Conservation (phyloP, 768 basidiomycete genomes). For the Suillus decipiens region DNA sequence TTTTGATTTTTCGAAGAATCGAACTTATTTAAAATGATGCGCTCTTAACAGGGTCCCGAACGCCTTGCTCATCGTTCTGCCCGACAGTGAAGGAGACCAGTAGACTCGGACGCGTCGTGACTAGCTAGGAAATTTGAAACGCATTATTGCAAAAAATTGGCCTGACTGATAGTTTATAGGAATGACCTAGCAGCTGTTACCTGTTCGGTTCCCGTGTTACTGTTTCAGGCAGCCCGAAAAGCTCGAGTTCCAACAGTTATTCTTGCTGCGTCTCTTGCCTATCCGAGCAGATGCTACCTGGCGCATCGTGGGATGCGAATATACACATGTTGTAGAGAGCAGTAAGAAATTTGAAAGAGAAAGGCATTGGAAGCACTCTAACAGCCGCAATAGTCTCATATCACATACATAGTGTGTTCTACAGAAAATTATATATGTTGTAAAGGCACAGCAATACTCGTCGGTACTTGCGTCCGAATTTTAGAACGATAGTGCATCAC, state of each 20-base stretch:
- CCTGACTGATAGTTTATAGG: too few species aligned
- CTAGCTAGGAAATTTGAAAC: not conserved
- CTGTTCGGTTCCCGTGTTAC: too few species aligned
- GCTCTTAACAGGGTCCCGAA: not conserved
- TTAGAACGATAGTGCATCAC: slow-evolving; percentile 74
- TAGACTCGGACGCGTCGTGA: not conserved
- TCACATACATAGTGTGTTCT: not conserved
- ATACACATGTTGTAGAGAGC: not conserved
- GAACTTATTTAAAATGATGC: not conserved
- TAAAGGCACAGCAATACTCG: slow-evolving; percentile 12
- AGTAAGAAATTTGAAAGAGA: not conserved
- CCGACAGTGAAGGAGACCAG: not conserved
- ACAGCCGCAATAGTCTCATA: not conserved
- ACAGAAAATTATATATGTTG: slow-evolving; percentile 1
- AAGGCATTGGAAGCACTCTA: not conserved
- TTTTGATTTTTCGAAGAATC: not conserved
- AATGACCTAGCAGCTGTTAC: too few species aligned
- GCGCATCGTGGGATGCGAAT: not conserved
- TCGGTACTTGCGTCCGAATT: slow-evolving; percentile 11
- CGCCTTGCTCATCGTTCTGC: not conserved
- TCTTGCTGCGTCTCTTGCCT: too few species aligned
- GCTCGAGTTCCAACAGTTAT: too few species aligned
- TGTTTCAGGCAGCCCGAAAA: too few species aligned
- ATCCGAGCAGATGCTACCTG: not conserved
- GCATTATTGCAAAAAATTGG: not conserved